These are phyloP conservation scores for Penicillium canescens DNA, from an alignment of 495 filamentous ascomycete species.

Conservation along the genomic window DNA sequence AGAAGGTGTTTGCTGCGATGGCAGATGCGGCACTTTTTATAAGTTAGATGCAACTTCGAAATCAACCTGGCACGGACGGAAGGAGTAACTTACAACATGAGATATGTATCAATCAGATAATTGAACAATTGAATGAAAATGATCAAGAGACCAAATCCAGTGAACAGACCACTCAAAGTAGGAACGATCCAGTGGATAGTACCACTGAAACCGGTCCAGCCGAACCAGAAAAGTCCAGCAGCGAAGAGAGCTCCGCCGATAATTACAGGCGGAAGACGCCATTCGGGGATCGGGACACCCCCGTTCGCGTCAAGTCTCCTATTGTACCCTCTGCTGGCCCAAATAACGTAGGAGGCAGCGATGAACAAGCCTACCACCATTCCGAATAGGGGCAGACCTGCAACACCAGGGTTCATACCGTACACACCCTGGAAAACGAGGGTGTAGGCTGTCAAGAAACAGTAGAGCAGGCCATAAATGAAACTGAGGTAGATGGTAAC, in stretches of 20 bases:
- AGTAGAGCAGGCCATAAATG: constrained; percentile 46
- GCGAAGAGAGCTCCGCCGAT: constrained; percentile 74
- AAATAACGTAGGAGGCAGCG: constrained; percentile 33
- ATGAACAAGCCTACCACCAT: constrained; percentile 44
- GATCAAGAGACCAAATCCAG: constrained; percentile 65
- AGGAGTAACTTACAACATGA: constrained; percentile 70
- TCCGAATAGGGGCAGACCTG: constrained; percentile 43
- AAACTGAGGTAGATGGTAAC: constrained; percentile 36
- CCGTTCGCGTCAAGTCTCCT: constrained; percentile 72
- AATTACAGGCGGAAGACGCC: constrained; percentile 80
- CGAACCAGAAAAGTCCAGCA: constrained; percentile 82
- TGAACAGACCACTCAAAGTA: constrained; percentile 67
- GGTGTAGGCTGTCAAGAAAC: constrained; percentile 47
- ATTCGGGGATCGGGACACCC: constrained; percentile 76
- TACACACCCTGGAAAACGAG: constrained; percentile 41
- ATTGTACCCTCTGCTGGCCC: constrained; percentile 32
- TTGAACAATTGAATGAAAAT: constrained; percentile 87
- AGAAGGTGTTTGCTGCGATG: constrained; percentile 87
- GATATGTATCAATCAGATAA: constrained; percentile 85
- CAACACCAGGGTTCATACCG: constrained; percentile 38
- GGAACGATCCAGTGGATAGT: constrained; percentile 84
- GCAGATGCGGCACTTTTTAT: constrained; percentile 67
- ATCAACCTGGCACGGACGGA: not conserved
- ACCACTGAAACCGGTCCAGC: constrained; percentile 69
- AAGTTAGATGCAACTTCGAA: not conserved